These are phyloP conservation scores for Penicillium olsonii DNA, from an alignment of 2,329 filamentous ascomycete species.

Conservation along the genomic window DNA sequence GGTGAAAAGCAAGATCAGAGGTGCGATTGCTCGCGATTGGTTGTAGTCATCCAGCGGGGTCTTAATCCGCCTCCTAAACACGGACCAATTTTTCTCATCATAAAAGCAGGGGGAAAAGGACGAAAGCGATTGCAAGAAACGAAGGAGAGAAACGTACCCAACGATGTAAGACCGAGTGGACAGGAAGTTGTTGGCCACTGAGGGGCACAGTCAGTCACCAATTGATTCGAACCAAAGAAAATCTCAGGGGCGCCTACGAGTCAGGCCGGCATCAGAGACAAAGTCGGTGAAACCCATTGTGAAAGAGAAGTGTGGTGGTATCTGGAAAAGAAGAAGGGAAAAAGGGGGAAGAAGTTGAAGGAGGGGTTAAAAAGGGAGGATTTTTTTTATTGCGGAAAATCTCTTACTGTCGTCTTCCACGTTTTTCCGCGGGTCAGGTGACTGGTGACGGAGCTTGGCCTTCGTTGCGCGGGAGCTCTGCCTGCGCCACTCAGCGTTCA, in stretches of 20 bases:
- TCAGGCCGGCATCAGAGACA: constrained; percentile 62
- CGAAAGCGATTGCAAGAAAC: constrained; percentile 16
- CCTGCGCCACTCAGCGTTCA: constrained; percentile 31
- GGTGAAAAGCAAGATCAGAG: constrained; percentile 59
- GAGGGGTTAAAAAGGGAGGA: constrained; percentile 33
- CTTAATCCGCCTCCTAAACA: constrained; percentile 95
- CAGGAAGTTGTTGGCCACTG: constrained; percentile 48
- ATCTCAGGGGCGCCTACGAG: constrained; percentile 49
- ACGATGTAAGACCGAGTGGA: constrained; percentile 75
- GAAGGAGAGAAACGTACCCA: constrained; percentile 61
- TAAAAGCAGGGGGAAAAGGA: constrained; percentile 38
- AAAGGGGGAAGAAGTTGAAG: constrained; percentile 26
- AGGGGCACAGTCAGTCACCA: constrained; percentile 35
- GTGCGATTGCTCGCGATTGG: constrained; percentile 73
- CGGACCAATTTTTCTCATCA: constrained; percentile 93
- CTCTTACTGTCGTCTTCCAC: constrained; percentile 20
- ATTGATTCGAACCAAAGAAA: constrained; percentile 23
- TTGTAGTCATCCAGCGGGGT: constrained; percentile 79
- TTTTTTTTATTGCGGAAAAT: constrained; percentile 27
- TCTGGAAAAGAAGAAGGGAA: constrained; percentile 20
- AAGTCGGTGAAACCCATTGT: constrained; percentile 70
- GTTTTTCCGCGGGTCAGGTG: constrained; percentile 25
- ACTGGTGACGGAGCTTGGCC: constrained; percentile 30
- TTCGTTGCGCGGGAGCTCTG: constrained; percentile 24
- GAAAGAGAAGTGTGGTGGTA: constrained; percentile 28